Percentiles rank a stretch among this genome's conserved stretches.
These are phyloP conservation scores for Aspergillus sp. DNA, from an alignment of 2,329 filamentous ascomycete genomes.

Conservation along the genomic window DNA sequence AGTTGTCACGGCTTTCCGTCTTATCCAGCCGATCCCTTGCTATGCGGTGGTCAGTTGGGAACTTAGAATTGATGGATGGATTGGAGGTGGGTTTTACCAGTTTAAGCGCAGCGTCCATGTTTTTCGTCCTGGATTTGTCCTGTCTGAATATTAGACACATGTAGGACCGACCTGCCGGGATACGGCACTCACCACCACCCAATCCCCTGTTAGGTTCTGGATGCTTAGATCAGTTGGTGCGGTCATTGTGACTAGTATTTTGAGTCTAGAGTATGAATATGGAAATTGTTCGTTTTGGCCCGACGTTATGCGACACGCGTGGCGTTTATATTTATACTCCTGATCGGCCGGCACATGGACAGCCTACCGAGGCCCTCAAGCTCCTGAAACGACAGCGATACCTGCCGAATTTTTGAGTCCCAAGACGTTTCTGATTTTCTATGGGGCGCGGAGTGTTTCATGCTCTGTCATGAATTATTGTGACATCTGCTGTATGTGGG, in stretches of 20 bases:
- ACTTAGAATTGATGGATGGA: neutral
- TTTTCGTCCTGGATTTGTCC: neutral
- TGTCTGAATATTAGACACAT: neutral
- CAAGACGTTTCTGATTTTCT: too few species aligned
- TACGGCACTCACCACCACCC: neutral
- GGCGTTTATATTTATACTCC: too few species aligned
- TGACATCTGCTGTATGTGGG: too few species aligned
- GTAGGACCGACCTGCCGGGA: neutral
- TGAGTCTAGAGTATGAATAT: neutral
- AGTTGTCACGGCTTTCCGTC: neutral
- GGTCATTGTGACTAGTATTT: neutral
- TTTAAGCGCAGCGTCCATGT: neutral
- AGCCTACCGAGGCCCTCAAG: too few species aligned
- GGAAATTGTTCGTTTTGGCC: too few species aligned
- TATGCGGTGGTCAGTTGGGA: neutral
- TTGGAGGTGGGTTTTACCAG: neutral
- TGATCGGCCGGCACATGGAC: too few species aligned
- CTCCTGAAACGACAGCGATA: too few species aligned
- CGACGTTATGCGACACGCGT: too few species aligned
- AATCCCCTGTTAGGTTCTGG: neutral
- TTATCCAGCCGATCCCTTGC: conserved; percentile 3
- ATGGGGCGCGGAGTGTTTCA: too few species aligned
- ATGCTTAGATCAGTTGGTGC: neutral
- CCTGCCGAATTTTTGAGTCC: too few species aligned
- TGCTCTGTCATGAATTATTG: too few species aligned